These are phyloP conservation scores for Priceomyces fermenticarens DNA, from an alignment of 805 yeast species.

Conservation along the genomic window DNA sequence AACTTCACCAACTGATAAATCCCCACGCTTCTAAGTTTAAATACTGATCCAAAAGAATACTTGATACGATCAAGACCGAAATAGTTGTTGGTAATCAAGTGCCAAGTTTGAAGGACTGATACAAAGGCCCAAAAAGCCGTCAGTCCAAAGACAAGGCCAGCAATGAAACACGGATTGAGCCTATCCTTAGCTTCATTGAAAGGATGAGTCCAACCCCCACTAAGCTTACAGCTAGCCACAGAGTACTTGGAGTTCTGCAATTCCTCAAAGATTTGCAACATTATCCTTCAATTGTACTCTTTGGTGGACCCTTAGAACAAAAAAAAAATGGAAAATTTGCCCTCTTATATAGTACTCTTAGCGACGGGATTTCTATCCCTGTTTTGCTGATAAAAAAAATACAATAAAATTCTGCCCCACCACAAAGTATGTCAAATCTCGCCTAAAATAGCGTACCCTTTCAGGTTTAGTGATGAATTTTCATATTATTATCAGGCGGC, in stretches of 20 bases:
- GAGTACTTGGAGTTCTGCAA: constrained; percentile 2
- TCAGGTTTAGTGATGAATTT: too few relatives aligned
- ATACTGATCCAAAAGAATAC: constrained; percentile 17
- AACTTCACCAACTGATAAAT: constrained; percentile 14
- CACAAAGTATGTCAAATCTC: too few relatives aligned
- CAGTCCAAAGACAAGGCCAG: constrained; percentile 4
- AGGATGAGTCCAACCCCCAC: constrained; percentile 17
- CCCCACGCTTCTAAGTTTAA: constrained; percentile 15
- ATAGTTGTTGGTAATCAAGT: constrained; percentile 9
- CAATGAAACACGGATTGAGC: constrained; percentile 28
- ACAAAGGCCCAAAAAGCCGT: constrained; percentile 9
- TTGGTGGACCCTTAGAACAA: not conserved
- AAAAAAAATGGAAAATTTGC: too few relatives aligned
- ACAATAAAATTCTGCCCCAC: too few relatives aligned
- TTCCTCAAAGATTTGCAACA: not conserved
- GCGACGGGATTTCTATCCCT: too few relatives aligned
- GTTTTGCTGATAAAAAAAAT: too few relatives aligned
- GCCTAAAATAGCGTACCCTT: too few relatives aligned
- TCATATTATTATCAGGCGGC: too few relatives aligned
- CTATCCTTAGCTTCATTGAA: constrained; percentile 19
- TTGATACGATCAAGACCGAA: constrained; percentile 15
- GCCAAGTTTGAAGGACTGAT: constrained; percentile 10
- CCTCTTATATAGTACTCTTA: too few relatives aligned
- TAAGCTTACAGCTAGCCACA: not conserved
- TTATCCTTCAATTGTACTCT: not conserved